phyloP scores from a whole-genome alignment of 208 protist species.

The Acanthamoeba lugdunensis region DNA sequence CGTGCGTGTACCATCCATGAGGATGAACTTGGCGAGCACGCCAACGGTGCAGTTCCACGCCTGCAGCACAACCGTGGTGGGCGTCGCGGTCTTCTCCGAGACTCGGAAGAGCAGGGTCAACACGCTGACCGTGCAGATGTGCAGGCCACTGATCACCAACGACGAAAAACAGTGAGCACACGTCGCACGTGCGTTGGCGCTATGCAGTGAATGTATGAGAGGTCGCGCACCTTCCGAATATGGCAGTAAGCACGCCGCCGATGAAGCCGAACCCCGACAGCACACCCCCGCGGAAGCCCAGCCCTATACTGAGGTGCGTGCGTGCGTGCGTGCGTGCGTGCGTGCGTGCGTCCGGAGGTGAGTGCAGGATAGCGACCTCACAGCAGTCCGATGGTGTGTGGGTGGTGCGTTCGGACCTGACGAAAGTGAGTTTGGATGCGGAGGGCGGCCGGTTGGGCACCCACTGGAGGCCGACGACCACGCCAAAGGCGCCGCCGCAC shows the following conservation, averaged over 20 bases:
- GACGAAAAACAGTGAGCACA: too few species aligned
- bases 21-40: slow-evolving; percentile 34
- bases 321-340: too few species aligned
- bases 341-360: too few species aligned
- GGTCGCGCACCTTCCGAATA: slow-evolving; percentile 47
- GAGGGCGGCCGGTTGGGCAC: slow-evolving; percentile 7
- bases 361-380: too few species aligned
- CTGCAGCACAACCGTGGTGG: slow-evolving; percentile 68
- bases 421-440: slow-evolving; percentile 41
- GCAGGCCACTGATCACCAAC: slow-evolving; percentile 8
- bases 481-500: slow-evolving; percentile 48
- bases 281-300: not conserved
- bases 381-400: too few species aligned
- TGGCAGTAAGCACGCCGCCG: slow-evolving; percentile 69
- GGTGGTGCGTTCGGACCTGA: slow-evolving; percentile 2
- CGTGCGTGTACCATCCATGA: slow-evolving; percentile 23
- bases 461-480: slow-evolving; percentile 59
- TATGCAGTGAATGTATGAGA: too few species aligned
- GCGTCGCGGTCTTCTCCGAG: slow-evolving; percentile 74
- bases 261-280: slow-evolving; percentile 64
- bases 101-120: slow-evolving; percentile 75
- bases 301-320: not conserved
- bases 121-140: slow-evolving; percentile 72
- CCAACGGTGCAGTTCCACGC: slow-evolving; percentile 47
- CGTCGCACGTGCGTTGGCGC: too few species aligned